Evolutionary conservation across 169 alveolate genomes (phyloP).

Genomic region (Eimeria brunetti): DNA sequence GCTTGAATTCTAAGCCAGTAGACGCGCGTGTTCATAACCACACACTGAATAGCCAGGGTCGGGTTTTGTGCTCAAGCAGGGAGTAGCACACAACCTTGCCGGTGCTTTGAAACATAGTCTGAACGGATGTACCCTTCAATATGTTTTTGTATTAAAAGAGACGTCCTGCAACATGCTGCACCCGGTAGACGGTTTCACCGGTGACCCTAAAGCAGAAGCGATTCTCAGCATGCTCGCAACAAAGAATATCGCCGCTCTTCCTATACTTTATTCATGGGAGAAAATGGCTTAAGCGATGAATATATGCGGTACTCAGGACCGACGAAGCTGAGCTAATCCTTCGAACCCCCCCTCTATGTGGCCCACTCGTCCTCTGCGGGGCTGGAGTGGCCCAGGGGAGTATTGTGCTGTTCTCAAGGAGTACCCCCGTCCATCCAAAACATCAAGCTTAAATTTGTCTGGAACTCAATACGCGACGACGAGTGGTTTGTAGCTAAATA

Average conservation of each 20-base stretch:
- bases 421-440: not conserved
- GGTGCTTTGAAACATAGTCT: not conserved
- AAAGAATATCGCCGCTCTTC: not conserved
- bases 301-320: not conserved
- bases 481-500: not conserved
- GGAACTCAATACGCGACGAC: slow-evolving; percentile 7
- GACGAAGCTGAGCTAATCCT: not conserved
- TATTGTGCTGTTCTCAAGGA: not conserved
- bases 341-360: not conserved
- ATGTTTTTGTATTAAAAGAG: not conserved
- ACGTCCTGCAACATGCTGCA: slow-evolving; percentile 5
- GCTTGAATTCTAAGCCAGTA: not conserved
- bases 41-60: not conserved
- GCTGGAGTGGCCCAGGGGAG: slow-evolving; percentile 58
- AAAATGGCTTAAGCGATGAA: not conserved
- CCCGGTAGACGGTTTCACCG: slow-evolving; percentile 1
- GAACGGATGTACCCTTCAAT: not conserved
- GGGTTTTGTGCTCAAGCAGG: not conserved
- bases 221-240: not conserved
- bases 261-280: not conserved
- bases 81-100: not conserved
- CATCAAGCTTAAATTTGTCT: slow-evolving; percentile 8
- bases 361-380: slow-evolving; percentile 61
- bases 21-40: not conserved
- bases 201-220: slow-evolving; percentile 37